Evolutionary conservation across 1,284 basidiomycete species (phyloP).

Genomic region (Ceratobasidium sp.): DNA sequence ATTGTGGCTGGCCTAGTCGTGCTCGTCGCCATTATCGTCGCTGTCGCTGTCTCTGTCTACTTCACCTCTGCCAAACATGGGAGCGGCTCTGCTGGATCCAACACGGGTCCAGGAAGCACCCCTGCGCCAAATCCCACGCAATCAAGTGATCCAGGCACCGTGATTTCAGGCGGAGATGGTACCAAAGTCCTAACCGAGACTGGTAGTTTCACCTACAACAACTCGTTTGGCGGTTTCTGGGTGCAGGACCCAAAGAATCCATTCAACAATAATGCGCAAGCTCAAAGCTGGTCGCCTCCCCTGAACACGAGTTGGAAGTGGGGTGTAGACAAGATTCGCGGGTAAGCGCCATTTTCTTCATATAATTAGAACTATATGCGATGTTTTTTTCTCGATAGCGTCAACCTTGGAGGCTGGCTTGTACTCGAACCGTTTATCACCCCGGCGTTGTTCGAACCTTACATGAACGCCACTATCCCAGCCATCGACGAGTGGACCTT

Average conservation of each 20-base stretch:
- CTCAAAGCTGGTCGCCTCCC: conserved; percentile 84
- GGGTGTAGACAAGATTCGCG: conserved; percentile 73
- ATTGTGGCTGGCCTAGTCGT: conserved; percentile 14
- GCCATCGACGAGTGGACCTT: conserved; percentile 91
- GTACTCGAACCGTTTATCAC: conserved; percentile 84
- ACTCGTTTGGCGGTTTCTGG: conserved; percentile 79
- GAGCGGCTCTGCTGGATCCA: conserved; percentile 44
- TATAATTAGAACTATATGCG: neutral
- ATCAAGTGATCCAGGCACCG: conserved; percentile 24
- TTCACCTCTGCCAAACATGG: conserved; percentile 64
- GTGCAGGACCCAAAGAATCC: conserved; percentile 72
- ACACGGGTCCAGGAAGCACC: conserved; percentile 42
- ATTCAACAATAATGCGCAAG: conserved; percentile 76
- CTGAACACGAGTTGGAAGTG: conserved; percentile 86
- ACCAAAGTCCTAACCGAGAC: conserved; percentile 68
- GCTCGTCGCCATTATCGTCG: conserved; percentile 50
- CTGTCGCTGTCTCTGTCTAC: conserved; percentile 61
- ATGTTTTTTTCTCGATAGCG: conserved; percentile 52
- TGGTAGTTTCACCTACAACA: conserved; percentile 74
- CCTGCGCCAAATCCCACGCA: conserved; percentile 4
- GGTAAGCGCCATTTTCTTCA: conserved; percentile 50
- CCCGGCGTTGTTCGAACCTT: conserved; percentile 77
- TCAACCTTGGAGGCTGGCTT: conserved; percentile 93
- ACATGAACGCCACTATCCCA: conserved; percentile 57
- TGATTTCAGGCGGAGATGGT: conserved; percentile 69